Base-by-base conservation (phyloP, 257 asterid genomes). In the Penstemon eatonii region DNA sequence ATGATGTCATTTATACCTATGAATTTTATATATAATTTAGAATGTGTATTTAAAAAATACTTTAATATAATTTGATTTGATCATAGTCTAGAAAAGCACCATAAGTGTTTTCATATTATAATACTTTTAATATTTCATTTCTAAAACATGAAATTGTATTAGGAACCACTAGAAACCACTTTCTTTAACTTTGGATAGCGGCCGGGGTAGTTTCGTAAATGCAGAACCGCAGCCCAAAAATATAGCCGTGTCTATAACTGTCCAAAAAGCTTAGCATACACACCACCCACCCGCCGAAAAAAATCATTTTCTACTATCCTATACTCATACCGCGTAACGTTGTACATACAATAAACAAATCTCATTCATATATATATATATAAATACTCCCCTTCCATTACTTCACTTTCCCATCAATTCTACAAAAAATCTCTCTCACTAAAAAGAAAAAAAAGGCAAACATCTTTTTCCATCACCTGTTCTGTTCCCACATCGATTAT, bases 191-290 rank as follows among this genome's bases (percentile, higher is more conserved):
- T 15, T 15, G 18, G 18, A 15, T 15, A 15, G 0, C 1, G 33
- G 33, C 53, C 56, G 63, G 77, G 83, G 74, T 63, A 79, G 1
- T 71, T 74, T 53, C 6, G 82, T 64, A 80, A 72, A 40, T 40
- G 2, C 1, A 6, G 13, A 4, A 2, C 33, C 33, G 4, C 69
- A 10, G 50, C 64, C 71, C 79, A 82, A 77, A 69, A 79, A 79
- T 84, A 70, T 53, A 78, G 83, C 78, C 83, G 90, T 73, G 80
- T 78, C 51, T 61, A 63, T 75, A 70, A 73, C 83, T 40, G 67
- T 13, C 69, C 56, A 41, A 46, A 51, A 7, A 7, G 65, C 68
- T 46, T 69, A 66, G 18, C 63, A 63, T 25, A 61, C 70, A 51
- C 70, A 37, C 53, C 58, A 25, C 80, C 38, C 18, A 62, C 60